Evolutionary conservation across 805 yeast genomes (phyloP).

Genomic region (Yarrowia osloensis): DNA sequence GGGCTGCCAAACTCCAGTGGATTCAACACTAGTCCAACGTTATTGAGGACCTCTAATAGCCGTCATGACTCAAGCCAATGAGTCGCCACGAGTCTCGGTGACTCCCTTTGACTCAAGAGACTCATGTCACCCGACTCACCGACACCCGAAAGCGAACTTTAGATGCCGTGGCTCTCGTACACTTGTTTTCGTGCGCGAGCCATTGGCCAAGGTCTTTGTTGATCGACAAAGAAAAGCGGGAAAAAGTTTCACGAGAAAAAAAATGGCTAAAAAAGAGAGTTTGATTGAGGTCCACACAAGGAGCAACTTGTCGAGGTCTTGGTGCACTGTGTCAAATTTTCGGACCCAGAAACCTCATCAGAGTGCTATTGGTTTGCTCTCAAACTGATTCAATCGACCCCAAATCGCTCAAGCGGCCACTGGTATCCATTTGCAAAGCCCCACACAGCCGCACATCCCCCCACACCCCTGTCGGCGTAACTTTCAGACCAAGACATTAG

Average conservation of each 20-base stretch:
- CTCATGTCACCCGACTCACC: neutral
- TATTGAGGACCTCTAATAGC: neutral
- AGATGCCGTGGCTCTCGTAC: neutral
- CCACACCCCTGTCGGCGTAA: neutral
- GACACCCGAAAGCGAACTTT: neutral
- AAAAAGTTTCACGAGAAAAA: neutral
- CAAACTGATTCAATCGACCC: neutral
- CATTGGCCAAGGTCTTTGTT: neutral
- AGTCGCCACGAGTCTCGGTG: neutral
- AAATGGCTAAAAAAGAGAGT: slow-evolving; percentile 4
- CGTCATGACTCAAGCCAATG: neutral
- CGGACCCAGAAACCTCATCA: neutral
- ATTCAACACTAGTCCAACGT: neutral
- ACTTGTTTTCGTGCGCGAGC: neutral
- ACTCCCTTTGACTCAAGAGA: neutral
- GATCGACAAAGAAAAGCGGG: neutral
- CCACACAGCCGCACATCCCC: neutral
- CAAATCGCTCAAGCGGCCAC: neutral
- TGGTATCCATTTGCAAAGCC: neutral
- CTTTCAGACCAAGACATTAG: neutral
- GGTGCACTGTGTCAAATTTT: neutral
- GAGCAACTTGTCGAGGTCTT: neutral
- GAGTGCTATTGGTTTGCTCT: neutral
- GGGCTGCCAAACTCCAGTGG: neutral
- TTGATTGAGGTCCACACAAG: neutral